Evolutionary conservation across 2,329 filamentous ascomycete species (phyloP), one percentile per base, ranked within the genome.

Genomic region (Emergomyces pasteurianus): DNA sequence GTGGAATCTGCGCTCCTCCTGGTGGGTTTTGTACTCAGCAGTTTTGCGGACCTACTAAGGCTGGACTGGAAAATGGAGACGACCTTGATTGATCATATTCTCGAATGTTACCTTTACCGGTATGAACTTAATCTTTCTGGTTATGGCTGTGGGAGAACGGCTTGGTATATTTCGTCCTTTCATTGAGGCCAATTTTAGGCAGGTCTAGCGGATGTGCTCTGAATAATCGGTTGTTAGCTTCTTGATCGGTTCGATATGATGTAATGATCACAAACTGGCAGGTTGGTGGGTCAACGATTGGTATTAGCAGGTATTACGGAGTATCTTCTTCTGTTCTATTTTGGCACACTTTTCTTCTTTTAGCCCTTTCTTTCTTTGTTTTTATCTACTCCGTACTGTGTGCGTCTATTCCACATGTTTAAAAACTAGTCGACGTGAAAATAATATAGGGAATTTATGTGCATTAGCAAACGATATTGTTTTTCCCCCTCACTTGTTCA

Each of bases 1-100:
- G 54, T 46, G 54, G 54, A 36, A 43, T 57, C 5, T 57, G 54
- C 54, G 43, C 54, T 57, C 31, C 36, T 42, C 54, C 54, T n/a
- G 38, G 54, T n/a, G 54, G 38, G 23, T 4, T 4, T n/a, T 57
- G 54, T 21, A 31, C 54, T 21, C 54, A 57, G 21, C 54, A 57
- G 28, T 2, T 43, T 36, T 57, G 54, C 28, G 4, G 9, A 12
- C 10, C 5, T 14, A 6, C 28, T 42, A 10, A 7, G 40, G 31
- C 34, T 21, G 31, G 7, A 21, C 38, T 36, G 7, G 31, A 21
- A 21, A 53, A 3, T 4, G 5, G 31, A 38, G 18, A n/a, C n/a
- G 21, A 36, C 3, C n/a, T 36, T 4, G 12, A 23, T 53, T 36
- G 34, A 14, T 34, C 28, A 38, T 53, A 7, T 6, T 53, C 14